Evolutionary conservation across 108 stramenopile genomes (phyloP).

Genomic region (Nannochloropsis oceanica): DNA sequence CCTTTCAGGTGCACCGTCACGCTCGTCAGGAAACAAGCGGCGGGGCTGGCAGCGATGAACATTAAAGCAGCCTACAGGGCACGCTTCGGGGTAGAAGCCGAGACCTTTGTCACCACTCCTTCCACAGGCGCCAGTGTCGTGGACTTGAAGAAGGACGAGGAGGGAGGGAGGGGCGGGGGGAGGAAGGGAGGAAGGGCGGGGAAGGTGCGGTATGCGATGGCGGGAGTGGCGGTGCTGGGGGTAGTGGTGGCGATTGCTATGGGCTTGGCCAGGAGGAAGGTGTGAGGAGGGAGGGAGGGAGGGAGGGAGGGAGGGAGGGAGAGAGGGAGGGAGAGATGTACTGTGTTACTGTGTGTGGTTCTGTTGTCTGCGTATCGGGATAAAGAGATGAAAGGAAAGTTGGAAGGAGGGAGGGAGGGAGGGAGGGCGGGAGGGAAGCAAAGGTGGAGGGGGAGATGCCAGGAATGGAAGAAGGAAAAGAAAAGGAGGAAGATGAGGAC

Average conservation of each 20-base stretch:
- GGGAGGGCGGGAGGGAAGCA: background rate
- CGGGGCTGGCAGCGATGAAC: background rate
- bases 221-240: background rate
- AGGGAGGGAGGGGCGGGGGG: slow-evolving; percentile 51
- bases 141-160: no score
- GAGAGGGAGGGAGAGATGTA: background rate
- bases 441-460: background rate
- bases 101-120: no score
- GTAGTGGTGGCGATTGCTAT: background rate
- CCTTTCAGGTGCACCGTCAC: background rate
- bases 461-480: background rate
- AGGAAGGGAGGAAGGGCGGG: background rate
- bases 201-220: background rate
- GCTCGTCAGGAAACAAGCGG: background rate
- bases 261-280: background rate
- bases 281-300: background rate
- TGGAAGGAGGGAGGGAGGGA: background rate
- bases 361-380: background rate
- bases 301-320: background rate
- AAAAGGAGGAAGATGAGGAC: background rate
- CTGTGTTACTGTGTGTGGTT: no score
- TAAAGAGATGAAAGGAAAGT: background rate
- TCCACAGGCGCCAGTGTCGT: no score
- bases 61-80: background rate
- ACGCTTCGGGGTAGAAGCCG: background rate